phyloP scores from a whole-genome alignment of 345 rosid species.

The Pistacia integerrima region DNA sequence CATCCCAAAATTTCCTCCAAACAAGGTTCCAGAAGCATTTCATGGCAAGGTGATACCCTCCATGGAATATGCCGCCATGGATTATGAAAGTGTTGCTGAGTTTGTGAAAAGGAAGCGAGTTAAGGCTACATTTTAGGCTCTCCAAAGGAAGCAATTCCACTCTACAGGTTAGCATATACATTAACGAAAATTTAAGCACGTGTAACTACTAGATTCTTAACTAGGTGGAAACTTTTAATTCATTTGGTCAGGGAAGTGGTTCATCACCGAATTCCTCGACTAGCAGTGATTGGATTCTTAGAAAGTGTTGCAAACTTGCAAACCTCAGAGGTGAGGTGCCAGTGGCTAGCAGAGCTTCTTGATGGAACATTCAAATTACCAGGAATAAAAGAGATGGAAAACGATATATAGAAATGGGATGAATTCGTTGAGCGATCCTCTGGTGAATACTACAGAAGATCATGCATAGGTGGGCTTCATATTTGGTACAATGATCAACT shows the following conservation, averaged over 20 bases:
- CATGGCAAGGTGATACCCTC: constrained; percentile 46
- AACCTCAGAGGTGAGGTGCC: no score
- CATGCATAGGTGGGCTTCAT: constrained; percentile 37
- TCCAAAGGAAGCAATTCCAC: no score
- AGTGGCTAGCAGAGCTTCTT: constrained; percentile 24
- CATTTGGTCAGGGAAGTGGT: no score
- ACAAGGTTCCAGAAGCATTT: constrained; percentile 43
- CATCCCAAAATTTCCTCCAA: constrained; percentile 37
- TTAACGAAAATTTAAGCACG: no score
- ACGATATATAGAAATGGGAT: constrained; percentile 36
- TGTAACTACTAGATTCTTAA: no score
- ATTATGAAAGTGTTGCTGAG: neutral
- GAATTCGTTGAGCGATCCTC: constrained; percentile 32
- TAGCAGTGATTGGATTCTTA: no score
- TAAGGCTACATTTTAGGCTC: no score
- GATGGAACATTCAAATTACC: constrained; percentile 36
- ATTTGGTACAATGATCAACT: constrained; percentile 48
- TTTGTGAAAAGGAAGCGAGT: constrained; percentile 31
- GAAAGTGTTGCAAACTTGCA: no score
- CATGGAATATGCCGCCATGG: constrained; percentile 38
- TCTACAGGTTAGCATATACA: no score
- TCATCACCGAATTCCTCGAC: no score
- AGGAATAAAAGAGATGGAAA: constrained; percentile 40
- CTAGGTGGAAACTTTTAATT: no score
- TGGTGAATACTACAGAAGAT: constrained; percentile 28